Percentiles rank a stretch among this genome's conserved stretches.
These are phyloP conservation scores for Mortierella hygrophila DNA, from an alignment of 192 early-diverging fungal genomes.

Conservation along the genomic window DNA sequence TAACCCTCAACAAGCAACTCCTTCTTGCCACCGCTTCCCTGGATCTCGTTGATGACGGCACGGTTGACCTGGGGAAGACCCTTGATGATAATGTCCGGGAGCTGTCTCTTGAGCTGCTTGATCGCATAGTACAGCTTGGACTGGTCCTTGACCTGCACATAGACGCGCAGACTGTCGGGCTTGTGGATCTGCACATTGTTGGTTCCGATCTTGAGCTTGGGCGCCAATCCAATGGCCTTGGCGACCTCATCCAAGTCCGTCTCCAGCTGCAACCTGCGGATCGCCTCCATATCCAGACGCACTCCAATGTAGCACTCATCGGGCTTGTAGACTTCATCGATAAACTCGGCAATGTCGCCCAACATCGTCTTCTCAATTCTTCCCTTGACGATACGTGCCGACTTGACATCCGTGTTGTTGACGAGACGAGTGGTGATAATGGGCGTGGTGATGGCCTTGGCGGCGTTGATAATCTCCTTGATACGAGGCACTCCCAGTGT, in stretches of 20 bases:
- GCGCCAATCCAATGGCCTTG: conserved; percentile 80
- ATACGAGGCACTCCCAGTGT: conserved; percentile 99
- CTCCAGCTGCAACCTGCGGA: conserved; percentile 92
- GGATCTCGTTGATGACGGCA: conserved; percentile 86
- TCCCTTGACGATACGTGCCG: conserved; percentile 97
- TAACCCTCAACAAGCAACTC: conserved; percentile 94
- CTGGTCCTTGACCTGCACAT: conserved; percentile 71
- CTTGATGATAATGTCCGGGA: conserved; percentile 91
- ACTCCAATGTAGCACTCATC: conserved; percentile 83
- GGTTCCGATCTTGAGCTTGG: conserved; percentile 90
- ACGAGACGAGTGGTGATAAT: conserved; percentile 87
- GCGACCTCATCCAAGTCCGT: conserved; percentile 82
- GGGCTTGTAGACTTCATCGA: conserved; percentile 89
- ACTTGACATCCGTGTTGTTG: conserved; percentile 71
- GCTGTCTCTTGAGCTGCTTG: conserved; percentile 84
- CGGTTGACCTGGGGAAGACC: conserved; percentile 87
- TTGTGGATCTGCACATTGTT: conserved; percentile 73
- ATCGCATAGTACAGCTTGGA: conserved; percentile 77
- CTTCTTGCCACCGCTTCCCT: conserved; percentile 65
- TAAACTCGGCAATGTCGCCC: conserved; percentile 93
- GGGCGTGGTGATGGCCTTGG: conserved; percentile 95
- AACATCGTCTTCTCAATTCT: conserved; percentile 93
- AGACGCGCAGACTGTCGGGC: conserved; percentile 75
- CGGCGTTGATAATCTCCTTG: conserved; percentile 99
- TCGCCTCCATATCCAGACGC: conserved; percentile 86